Conservation (phyloP, 1,139 yeast genomes). For the Suhomyces terraborum region DNA sequence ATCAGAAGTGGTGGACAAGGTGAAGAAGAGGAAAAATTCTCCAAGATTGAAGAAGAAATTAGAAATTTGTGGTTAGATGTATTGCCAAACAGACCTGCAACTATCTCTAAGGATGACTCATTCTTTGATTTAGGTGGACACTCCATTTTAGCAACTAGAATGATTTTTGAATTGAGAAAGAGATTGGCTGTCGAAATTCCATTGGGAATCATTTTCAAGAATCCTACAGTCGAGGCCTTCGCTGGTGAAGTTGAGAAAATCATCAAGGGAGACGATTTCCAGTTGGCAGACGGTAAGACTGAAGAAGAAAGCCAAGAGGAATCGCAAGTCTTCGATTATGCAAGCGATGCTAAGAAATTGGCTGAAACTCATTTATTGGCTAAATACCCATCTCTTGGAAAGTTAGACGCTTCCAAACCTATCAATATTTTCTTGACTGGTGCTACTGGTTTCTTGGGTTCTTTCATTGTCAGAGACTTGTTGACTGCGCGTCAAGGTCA, state of each 20-base stretch:
- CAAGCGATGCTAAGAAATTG: conserved; percentile 71
- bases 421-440: conserved; percentile 88
- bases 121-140: conserved; percentile 98
- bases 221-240: conserved; percentile 81
- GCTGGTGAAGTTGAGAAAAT: conserved; percentile 69
- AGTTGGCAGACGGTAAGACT: conserved; percentile 41
- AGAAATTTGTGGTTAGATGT: conserved; percentile 84
- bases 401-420: conserved; percentile 34
- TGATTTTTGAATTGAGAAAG: conserved; percentile 91
- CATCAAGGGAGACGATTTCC: conserved; percentile 47
- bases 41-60: conserved; percentile 65
- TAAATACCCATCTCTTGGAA: conserved; percentile 33
- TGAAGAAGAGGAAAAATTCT: conserved; percentile 51
- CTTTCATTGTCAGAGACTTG: conserved; percentile 79
- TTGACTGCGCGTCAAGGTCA: conserved; percentile 47
- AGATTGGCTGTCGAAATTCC: conserved; percentile 79
- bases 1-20: conserved; percentile 37
- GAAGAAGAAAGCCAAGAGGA: conserved; percentile 22
- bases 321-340: conserved; percentile 52
- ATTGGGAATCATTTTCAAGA: conserved; percentile 82
- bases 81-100: conserved; percentile 81
- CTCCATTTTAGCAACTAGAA: conserved; percentile 92
- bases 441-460: conserved; percentile 94
- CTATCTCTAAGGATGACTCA: conserved; percentile 75
- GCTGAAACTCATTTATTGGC: conserved; percentile 46